These are phyloP conservation scores for Zasmidium angulare DNA, from an alignment of 2,329 filamentous ascomycete species.

Conservation along the genomic window DNA sequence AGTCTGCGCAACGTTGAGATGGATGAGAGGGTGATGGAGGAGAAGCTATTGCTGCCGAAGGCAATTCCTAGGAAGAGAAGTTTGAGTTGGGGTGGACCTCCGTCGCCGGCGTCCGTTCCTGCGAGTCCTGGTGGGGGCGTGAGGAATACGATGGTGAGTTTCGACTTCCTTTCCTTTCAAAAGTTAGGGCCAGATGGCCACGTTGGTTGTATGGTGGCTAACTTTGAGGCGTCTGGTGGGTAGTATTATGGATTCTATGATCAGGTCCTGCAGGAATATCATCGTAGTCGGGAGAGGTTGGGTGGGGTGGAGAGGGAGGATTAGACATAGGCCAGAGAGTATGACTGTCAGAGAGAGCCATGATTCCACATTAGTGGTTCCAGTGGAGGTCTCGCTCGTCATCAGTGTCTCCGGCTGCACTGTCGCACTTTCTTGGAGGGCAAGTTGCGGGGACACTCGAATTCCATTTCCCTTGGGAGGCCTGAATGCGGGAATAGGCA, in stretches of 20 bases:
- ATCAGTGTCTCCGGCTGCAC: no score
- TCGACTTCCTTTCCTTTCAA: no score
- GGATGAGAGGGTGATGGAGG: neutral
- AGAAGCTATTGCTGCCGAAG: neutral
- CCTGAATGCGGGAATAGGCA: no score
- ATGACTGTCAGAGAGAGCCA: neutral
- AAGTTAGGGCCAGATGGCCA: no score
- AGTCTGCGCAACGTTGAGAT: neutral
- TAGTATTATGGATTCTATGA: neutral
- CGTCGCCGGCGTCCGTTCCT: neutral
- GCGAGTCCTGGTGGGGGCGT: neutral
- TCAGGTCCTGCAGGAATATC: neutral
- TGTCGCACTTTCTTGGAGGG: no score
- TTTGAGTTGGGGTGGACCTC: neutral
- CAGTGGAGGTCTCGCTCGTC: no score
- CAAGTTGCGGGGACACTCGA: no score
- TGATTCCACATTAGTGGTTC: no score
- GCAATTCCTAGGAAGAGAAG: neutral
- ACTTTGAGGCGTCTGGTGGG: no score
- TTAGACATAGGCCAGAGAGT: neutral
- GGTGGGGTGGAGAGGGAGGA: neutral
- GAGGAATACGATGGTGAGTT: neutral
- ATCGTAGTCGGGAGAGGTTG: neutral
- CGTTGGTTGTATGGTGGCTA: no score
- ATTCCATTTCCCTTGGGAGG: no score